These are phyloP conservation scores for Colletotrichum orchidophilum DNA, from an alignment of 2,329 filamentous ascomycete genomes.

Conservation along the genomic window DNA sequence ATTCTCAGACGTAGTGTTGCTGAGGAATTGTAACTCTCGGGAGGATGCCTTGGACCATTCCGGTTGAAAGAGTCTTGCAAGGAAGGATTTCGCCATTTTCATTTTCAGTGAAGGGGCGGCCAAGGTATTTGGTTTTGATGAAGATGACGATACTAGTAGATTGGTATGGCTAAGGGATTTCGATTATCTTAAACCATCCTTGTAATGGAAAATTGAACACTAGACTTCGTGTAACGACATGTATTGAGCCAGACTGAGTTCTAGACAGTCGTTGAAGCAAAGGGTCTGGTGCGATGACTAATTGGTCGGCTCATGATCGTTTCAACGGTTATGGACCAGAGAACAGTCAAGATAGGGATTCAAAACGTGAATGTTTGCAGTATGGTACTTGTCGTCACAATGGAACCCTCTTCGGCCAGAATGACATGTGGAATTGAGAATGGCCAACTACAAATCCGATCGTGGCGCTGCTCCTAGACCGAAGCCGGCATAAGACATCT, in stretches of 20 bases:
- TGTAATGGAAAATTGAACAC: too few species aligned
- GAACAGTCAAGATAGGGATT: neutral
- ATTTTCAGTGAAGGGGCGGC: neutral
- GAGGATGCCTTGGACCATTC: neutral
- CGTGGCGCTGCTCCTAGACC: too few species aligned
- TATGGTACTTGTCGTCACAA: neutral
- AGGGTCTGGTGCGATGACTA: neutral
- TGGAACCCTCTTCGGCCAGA: neutral
- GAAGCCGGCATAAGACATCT: too few species aligned
- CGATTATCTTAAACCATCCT: too few species aligned
- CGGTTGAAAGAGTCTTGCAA: neutral
- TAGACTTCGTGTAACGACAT: neutral
- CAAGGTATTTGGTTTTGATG: neutral
- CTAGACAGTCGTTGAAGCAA: neutral
- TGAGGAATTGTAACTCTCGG: neutral
- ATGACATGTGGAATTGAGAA: neutral
- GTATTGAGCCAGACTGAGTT: neutral
- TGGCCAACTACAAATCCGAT: neutral
- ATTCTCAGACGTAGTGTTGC: neutral
- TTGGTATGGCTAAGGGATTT: too few species aligned
- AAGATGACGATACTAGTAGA: neutral
- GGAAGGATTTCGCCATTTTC: neutral
- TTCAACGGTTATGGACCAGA: neutral
- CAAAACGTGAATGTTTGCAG: neutral
- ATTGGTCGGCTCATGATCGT: neutral